Evolutionary conservation across 2,329 filamentous ascomycete genomes (phyloP).

Genomic region (Exserohilum turcica): DNA sequence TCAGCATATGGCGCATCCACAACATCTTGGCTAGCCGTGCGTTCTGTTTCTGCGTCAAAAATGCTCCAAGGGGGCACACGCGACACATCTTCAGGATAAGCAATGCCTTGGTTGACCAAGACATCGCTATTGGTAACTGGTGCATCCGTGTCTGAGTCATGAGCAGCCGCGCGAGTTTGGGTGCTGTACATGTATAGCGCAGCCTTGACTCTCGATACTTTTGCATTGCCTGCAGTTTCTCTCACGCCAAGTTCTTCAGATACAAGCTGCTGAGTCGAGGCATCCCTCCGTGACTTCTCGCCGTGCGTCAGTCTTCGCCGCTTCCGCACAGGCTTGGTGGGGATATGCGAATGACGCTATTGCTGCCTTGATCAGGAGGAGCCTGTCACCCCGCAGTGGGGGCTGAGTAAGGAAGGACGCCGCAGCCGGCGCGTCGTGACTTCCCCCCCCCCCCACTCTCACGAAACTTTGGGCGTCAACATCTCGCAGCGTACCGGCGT

Average conservation of each 20-base stretch:
- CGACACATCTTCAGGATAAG: not conserved
- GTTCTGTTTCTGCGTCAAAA: not conserved
- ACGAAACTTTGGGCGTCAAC: not conserved
- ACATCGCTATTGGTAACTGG: not conserved
- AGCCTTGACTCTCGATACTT: not conserved
- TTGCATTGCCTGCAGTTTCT: slow-evolving; percentile 12
- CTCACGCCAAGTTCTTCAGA: slow-evolving; percentile 23
- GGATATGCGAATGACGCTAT: slow-evolving; percentile 25
- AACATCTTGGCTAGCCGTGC: slow-evolving; percentile 1
- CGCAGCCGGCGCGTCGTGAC: slow-evolving; percentile 7
- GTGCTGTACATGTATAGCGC: no score
- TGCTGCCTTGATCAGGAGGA: slow-evolving; percentile 24
- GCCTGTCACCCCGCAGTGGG: slow-evolving; percentile 28
- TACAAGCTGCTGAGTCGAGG: slow-evolving; percentile 13
- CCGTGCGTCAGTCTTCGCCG: slow-evolving; percentile 11
- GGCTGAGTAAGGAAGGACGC: slow-evolving; percentile 27
- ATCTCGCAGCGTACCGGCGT: not conserved
- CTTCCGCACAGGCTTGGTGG: slow-evolving; percentile 16
- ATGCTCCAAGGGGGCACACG: not conserved
- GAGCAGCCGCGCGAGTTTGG: not conserved
- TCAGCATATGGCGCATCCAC: not conserved
- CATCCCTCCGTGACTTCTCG: not conserved
- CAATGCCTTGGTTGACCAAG: not conserved
- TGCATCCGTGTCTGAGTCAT: not conserved
- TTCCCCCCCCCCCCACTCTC: slow-evolving; percentile 3